Conservation (phyloP, 2,329 filamentous ascomycete species). For the Ophiostoma piceae region DNA sequence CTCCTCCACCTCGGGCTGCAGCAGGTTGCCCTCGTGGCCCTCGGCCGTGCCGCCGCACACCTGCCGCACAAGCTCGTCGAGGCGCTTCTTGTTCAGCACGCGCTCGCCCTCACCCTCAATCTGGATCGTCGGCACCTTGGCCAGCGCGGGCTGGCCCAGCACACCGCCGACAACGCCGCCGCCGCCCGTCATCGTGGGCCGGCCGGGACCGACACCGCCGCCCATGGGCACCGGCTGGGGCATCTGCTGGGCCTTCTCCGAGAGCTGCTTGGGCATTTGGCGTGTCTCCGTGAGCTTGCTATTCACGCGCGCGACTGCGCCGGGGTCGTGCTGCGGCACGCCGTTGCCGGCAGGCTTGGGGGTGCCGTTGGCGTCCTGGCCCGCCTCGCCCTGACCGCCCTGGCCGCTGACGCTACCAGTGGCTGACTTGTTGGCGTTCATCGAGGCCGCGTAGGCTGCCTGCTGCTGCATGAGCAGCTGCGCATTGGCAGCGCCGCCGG, state of each 20-base stretch:
- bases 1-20: constrained; percentile 95
- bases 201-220: constrained; percentile 56
- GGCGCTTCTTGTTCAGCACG: constrained; percentile 94
- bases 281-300: constrained; percentile 56
- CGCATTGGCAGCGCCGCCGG: constrained; percentile 15
- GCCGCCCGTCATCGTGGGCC: constrained; percentile 80
- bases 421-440: neutral
- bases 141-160: constrained; percentile 79
- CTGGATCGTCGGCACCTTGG: constrained; percentile 75
- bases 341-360: constrained; percentile 14
- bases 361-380: constrained; percentile 9
- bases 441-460: constrained; percentile 41
- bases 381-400: constrained; percentile 4
- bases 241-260: constrained; percentile 59
- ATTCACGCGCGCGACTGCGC: constrained; percentile 7
- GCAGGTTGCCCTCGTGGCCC: constrained; percentile 65
- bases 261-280: constrained; percentile 75
- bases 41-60: constrained; percentile 77
- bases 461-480: constrained; percentile 48
- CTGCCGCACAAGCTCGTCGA: constrained; percentile 90
- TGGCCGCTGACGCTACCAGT: constrained; percentile 15
- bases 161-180: constrained; percentile 72
- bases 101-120: constrained; percentile 89
- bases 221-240: constrained; percentile 68
- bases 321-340: constrained; percentile 19